Evolutionary conservation across 1,284 basidiomycete species (phyloP).

Genomic region (Fomitopsis betulina): DNA sequence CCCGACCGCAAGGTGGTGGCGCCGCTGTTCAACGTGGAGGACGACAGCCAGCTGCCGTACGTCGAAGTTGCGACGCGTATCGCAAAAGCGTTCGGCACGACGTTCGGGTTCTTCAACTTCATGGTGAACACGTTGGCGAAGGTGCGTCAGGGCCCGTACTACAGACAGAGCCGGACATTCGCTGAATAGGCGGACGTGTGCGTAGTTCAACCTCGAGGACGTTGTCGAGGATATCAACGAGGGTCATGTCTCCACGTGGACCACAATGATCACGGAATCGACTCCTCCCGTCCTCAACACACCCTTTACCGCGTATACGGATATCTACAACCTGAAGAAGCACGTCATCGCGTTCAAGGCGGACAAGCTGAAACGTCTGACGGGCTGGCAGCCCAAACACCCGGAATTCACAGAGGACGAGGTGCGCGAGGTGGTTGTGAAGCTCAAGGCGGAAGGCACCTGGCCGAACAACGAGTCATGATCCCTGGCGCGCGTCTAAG

Average conservation of each 20-base stretch:
- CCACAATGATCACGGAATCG: slow-evolving; percentile 73
- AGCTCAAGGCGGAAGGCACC: slow-evolving; percentile 71
- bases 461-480: slow-evolving; percentile 53
- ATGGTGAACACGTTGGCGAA: slow-evolving; percentile 68
- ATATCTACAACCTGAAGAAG: slow-evolving; percentile 66
- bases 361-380: slow-evolving; percentile 65
- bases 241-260: slow-evolving; percentile 83
- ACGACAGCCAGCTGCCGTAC: slow-evolving; percentile 77
- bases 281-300: slow-evolving; percentile 74
- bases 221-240: slow-evolving; percentile 86
- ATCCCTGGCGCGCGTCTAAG: neutral
- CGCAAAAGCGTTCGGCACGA: slow-evolving; percentile 76
- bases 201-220: slow-evolving; percentile 57
- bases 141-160: slow-evolving; percentile 33
- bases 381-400: slow-evolving; percentile 65
- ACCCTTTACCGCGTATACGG: slow-evolving; percentile 80
- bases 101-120: slow-evolving; percentile 80
- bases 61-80: slow-evolving; percentile 70
- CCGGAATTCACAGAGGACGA: slow-evolving; percentile 64
- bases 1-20: slow-evolving; percentile 56
- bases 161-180: neutral
- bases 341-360: slow-evolving; percentile 64
- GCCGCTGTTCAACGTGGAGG: slow-evolving; percentile 82
- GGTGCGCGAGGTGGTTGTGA: slow-evolving; percentile 70
- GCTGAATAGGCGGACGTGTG: neutral